Percentiles rank a stretch among this genome's conserved stretches.
Conservation (phyloP, 1,284 basidiomycete genomes). For the Ceratobasidium sp. region DNA sequence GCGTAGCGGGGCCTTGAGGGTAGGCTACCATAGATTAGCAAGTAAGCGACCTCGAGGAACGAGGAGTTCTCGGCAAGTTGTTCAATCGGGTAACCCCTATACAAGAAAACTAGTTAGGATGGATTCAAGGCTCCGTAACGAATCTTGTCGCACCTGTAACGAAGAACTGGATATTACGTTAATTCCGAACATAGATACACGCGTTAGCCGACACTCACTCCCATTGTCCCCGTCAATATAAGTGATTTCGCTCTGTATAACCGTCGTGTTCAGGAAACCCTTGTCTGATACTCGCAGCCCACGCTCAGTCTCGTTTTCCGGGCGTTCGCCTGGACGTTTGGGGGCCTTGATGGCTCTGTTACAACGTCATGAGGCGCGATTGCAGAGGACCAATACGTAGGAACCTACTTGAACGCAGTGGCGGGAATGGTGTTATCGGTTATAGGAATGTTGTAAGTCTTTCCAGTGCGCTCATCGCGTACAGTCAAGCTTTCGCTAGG, state of each 20-base stretch:
- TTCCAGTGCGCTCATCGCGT: slow-evolving; percentile 83
- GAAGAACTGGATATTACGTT: slow-evolving; percentile 58
- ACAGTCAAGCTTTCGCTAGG: slow-evolving; percentile 63
- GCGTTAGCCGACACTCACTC: slow-evolving; percentile 52
- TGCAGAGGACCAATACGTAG: too few relatives aligned
- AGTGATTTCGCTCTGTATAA: slow-evolving; percentile 79
- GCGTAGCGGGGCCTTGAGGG: slow-evolving; percentile 68
- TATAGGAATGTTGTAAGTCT: slow-evolving; percentile 75
- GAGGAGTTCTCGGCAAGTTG: slow-evolving; percentile 78
- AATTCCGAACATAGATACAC: background rate
- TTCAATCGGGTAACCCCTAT: slow-evolving; percentile 90
- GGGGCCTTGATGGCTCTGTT: slow-evolving; percentile 55
- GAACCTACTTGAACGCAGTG: slow-evolving; percentile 77
- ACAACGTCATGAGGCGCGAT: slow-evolving; percentile 1
- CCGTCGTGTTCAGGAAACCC: slow-evolving; percentile 86
- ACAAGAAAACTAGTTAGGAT: background rate
- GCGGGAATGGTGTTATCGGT: slow-evolving; percentile 77
- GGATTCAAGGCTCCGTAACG: background rate
- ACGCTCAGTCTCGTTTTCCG: slow-evolving; percentile 82
- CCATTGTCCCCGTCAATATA: slow-evolving; percentile 88
- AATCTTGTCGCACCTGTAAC: slow-evolving; percentile 53
- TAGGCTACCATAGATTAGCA: slow-evolving; percentile 86
- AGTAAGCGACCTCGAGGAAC: slow-evolving; percentile 82
- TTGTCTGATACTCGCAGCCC: slow-evolving; percentile 79
- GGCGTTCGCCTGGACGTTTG: slow-evolving; percentile 62